A percentile compares a stretch with the other conserved stretches of the same genome.
Conservation (phyloP, 2,329 filamentous ascomycete genomes). For the Aspergillus nomiae region DNA sequence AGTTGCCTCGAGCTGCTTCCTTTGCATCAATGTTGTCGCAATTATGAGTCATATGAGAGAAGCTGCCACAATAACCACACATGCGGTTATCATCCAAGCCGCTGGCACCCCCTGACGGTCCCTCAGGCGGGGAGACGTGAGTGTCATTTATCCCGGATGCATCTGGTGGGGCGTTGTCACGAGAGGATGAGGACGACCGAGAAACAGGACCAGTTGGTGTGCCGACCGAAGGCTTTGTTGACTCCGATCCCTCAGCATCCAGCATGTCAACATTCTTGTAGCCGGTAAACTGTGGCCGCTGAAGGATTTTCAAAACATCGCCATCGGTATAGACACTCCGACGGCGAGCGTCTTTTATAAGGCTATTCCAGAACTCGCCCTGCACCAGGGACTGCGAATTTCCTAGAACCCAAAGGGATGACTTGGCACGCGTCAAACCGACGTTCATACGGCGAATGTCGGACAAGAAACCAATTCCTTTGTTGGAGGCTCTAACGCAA, state of each 20-base stretch:
- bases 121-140: slow-evolving; percentile 29
- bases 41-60: slow-evolving; percentile 45
- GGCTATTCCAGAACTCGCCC: slow-evolving; percentile 85
- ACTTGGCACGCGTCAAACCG: slow-evolving; percentile 93
- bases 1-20: slow-evolving; percentile 40
- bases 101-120: slow-evolving; percentile 46
- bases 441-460: slow-evolving; percentile 99
- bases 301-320: slow-evolving; percentile 58
- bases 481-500: slow-evolving; percentile 89
- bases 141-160: slow-evolving; percentile 30
- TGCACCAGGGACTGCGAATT: slow-evolving; percentile 84
- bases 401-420: slow-evolving; percentile 92
- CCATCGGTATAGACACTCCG: slow-evolving; percentile 77
- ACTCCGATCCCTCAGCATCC: slow-evolving; percentile 30
- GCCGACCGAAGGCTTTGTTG: slow-evolving; percentile 16
- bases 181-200: slow-evolving; percentile 34
- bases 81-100: slow-evolving; percentile 46
- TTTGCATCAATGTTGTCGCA: slow-evolving; percentile 50
- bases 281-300: slow-evolving; percentile 53
- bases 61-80: slow-evolving; percentile 51
- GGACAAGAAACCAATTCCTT: slow-evolving; percentile 95
- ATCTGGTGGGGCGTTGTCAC: slow-evolving; percentile 21
- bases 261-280: slow-evolving; percentile 48
- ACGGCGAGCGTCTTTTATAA: slow-evolving; percentile 77
- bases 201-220: slow-evolving; percentile 30